These are phyloP conservation scores for Hypsizygus marmoreus DNA, from an alignment of 768 basidiomycete species.

Conservation along the genomic window DNA sequence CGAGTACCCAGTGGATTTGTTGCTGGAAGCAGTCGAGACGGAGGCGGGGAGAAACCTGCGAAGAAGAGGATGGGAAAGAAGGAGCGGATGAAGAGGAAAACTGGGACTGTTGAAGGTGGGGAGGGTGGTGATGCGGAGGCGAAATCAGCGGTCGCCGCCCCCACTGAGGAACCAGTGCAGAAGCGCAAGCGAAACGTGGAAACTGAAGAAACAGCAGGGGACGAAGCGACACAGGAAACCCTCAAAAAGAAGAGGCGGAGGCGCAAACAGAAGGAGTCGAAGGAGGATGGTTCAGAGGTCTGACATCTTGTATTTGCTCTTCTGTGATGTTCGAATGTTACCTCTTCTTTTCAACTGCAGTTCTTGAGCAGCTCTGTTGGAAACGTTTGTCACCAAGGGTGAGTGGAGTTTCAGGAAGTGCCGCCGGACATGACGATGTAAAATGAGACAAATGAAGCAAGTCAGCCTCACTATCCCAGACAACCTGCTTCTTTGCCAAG, in stretches of 20 bases:
- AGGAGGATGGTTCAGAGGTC: constrained; percentile 16
- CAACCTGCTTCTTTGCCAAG: not conserved
- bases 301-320: not conserved
- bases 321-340: not conserved
- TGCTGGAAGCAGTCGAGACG: constrained; percentile 20
- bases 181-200: constrained; percentile 21
- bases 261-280: constrained; percentile 22
- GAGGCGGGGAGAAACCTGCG: constrained; percentile 25
- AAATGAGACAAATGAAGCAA: constrained; percentile 1
- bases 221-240: constrained; percentile 34
- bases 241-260: constrained; percentile 34
- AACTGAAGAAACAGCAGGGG: constrained; percentile 46
- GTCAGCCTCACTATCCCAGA: not conserved
- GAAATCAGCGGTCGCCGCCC: constrained; percentile 12
- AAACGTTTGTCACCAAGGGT: no score
- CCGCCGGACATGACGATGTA: not conserved
- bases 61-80: constrained; percentile 76
- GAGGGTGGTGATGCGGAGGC: constrained; percentile 21
- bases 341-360: not conserved
- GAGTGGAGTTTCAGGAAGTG: no score
- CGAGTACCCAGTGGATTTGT: constrained; percentile 31
- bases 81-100: constrained; percentile 58
- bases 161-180: not conserved
- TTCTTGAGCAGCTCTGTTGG: no score
- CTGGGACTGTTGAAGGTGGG: constrained; percentile 20